Base-by-base conservation (phyloP, 495 filamentous ascomycete species). In the Annulohypoxylon nitens region DNA sequence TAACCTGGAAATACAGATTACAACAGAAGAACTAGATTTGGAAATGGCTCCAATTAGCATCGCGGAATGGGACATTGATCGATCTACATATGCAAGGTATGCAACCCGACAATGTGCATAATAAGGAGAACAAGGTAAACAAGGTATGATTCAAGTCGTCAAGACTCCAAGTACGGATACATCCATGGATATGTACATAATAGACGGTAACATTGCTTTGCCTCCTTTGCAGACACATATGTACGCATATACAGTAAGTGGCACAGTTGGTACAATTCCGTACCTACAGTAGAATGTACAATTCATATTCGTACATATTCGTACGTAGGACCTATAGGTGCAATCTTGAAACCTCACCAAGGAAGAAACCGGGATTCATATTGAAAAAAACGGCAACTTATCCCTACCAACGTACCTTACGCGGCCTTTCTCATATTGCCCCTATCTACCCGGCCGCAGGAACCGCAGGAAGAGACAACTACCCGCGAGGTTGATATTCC, bases 351-450 rank as follows among this genome's bases (percentile, higher is more conserved):
- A 68, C 67, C 59, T 70, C 57, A 50, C 0, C 20, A 64, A 64
- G 72, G 67, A 50, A 70, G 63, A 75, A 75, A 70, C 67, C 67
- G 72, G 67, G 64, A 70, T 48, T 60, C 43, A 64, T 60, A 67
- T 67, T 70, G 41, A 48, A 36, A 54, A 41, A 53, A 70, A 30
- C 67, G 71, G 34, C 45, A 60, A 75, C 67, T 48, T 41, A 74
- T 74, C 67, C 71, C 67, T 74, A 66, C 61, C 51, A 45, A 43
- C 2, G 11, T 43, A 43, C 10, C 55, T 33, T 23, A 62, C 26
- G 20, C 58, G 41, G 18, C 51, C 51, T 63, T 30, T 45, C 33
- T 64, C 51, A 67, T 75, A 70, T 70, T 70, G 58, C 57, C 66
- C 66, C 58, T 63, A 53, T 63, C 67, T 70, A 66, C 33, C 65